phyloP scores from a whole-genome alignment of 495 filamentous ascomycete species.

The Annulohypoxylon bovei region DNA sequence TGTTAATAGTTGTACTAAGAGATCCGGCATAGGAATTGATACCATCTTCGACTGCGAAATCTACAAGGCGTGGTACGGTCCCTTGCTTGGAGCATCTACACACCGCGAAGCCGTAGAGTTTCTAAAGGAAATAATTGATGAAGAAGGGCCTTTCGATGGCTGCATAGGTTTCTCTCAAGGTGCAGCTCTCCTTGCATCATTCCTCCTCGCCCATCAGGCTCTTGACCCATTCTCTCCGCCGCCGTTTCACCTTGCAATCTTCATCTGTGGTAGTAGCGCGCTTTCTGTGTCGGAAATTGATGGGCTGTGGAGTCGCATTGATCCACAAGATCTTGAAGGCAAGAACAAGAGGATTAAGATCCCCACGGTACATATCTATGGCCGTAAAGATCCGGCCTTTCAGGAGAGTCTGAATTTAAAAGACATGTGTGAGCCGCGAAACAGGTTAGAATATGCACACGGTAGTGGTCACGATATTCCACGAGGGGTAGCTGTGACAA shows the following conservation, averaged over 20 bases:
- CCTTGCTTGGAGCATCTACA: background rate
- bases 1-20: background rate
- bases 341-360: background rate
- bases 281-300: background rate
- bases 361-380: background rate
- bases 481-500: background rate
- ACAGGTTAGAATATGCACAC: background rate
- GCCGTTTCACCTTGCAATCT: background rate
- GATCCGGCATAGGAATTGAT: background rate
- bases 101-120: background rate
- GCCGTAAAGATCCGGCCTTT: background rate
- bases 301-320: background rate
- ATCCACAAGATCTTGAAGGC: background rate
- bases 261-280: background rate
- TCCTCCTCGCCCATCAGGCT: background rate
- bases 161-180: constrained; percentile 3
- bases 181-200: background rate
- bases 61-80: constrained; percentile 4
- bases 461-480: constrained; percentile 1
- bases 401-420: constrained; percentile 1
- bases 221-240: background rate
- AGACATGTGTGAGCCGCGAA: constrained; percentile 4
- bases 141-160: background rate
- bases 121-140: background rate
- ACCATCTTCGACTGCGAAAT: background rate